phyloP scores from a whole-genome alignment of 805 yeast species.

The Suhomyces sp. region DNA sequence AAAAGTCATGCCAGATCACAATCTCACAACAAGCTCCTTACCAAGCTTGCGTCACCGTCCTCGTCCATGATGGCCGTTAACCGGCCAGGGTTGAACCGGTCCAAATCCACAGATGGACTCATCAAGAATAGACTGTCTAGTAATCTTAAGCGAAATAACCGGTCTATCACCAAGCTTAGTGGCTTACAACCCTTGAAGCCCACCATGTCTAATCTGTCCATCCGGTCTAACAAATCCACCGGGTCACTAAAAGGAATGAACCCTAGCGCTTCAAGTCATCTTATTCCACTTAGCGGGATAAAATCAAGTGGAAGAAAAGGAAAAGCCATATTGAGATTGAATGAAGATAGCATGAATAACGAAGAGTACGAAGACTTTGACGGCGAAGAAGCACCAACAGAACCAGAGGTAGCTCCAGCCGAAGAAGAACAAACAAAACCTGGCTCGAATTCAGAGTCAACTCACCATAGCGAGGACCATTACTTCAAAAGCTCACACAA shows the following conservation, averaged over 20 bases:
- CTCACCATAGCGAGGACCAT: neutral
- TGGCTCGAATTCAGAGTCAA: neutral
- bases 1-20: conserved; percentile 26
- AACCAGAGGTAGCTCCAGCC: neutral
- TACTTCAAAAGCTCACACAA: conserved; percentile 1
- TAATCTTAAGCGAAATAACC: conserved; percentile 29
- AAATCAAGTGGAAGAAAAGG: conserved; percentile 38
- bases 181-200: conserved; percentile 38
- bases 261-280: conserved; percentile 8
- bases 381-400: conserved; percentile 8
- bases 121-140: conserved; percentile 20
- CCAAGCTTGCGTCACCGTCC: conserved; percentile 23
- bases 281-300: conserved; percentile 24
- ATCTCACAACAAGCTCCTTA: conserved; percentile 31
- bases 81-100: conserved; percentile 34
- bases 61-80: conserved; percentile 5
- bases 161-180: conserved; percentile 35
- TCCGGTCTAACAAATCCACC: conserved; percentile 30
- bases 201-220: conserved; percentile 28
- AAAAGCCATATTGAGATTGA: conserved; percentile 37
- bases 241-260: conserved; percentile 32
- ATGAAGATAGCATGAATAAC: conserved; percentile 32
- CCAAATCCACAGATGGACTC: conserved; percentile 42
- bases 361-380: conserved; percentile 37
- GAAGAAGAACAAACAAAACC: neutral